Base-by-base conservation (phyloP, 495 filamentous ascomycete species). In the Tuber borchii region DNA sequence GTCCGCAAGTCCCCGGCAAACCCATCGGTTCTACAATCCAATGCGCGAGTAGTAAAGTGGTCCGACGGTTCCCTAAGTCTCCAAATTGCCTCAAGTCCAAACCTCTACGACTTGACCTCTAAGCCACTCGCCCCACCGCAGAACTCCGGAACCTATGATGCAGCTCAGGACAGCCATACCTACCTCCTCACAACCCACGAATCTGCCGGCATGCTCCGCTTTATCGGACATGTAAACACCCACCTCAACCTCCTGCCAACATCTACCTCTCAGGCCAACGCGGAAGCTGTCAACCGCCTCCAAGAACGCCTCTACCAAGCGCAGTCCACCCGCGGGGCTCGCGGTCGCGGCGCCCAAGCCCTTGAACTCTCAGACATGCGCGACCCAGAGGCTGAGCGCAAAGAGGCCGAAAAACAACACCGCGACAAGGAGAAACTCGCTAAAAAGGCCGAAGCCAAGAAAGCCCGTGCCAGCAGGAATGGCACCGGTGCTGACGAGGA, bases 61-160 rank as follows among this genome's bases (percentile, higher is more conserved):
- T 90, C 90, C 69, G 91, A 93, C 80, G 91, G 91, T 46, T 91
- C 90, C 7, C 84, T 92, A 48, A 92, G 91, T 19, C 85, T 93
- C 9, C 91, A 93, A 81, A 85, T 93, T 46, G 91, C 90, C 37
- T 89, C 88, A 6, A 89, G 91, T 6, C 84, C 85, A 43, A 88
- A 89, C 73, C 90, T 93, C 82, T 92, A 92, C 83, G 87, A 88
- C 74, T 87, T 92, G 68, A 83, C 88, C 72, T 87, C 87, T 26
- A 91, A 91, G 83, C 82, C 88, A 10, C 88, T 93, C 72, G 89
- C 90, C n/a, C 91, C 90, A 71, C 87, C 89, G 26, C 77, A 79
- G 74, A 34, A 6, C 85, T 37, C 72, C 17, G 85, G 85, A 68
- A 76, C 86, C 16, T 92, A 92, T 77, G 86, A 90, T 44, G 83